Percentiles rank a stretch among this genome's conserved stretches.
Evolutionary conservation across 2,329 filamentous ascomycete species (phyloP).

Genomic region (Fusarium sp.): DNA sequence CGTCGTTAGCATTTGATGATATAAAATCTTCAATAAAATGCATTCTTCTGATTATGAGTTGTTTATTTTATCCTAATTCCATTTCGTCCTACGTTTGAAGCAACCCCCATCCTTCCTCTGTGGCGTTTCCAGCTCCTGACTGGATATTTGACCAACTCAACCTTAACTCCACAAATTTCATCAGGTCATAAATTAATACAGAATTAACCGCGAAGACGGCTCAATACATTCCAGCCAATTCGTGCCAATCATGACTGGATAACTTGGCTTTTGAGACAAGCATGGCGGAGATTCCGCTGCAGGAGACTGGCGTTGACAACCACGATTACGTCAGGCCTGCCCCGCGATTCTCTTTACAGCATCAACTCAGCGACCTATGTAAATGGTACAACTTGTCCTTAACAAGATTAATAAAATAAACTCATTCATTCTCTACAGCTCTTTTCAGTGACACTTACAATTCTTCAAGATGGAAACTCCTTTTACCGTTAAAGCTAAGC

Average conservation of each 20-base stretch:
- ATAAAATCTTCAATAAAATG: no score
- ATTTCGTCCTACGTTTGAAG: no score
- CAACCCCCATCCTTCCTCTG: no score
- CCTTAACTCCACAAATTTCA: background rate
- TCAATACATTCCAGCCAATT: background rate
- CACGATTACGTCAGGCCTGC: slow-evolving; percentile 39
- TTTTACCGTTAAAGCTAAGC: slow-evolving; percentile 64
- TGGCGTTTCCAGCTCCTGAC: no score
- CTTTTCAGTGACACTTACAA: background rate
- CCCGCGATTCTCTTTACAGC: slow-evolving; percentile 19
- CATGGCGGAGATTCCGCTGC: slow-evolving; percentile 22
- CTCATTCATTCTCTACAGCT: background rate
- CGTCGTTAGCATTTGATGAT: no score
- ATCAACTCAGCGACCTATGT: slow-evolving; percentile 13
- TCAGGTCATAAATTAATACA: background rate
- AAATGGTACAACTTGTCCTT: slow-evolving; percentile 5
- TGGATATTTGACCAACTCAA: background rate
- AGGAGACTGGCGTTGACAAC: background rate
- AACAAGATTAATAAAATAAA: background rate
- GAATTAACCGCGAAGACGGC: slow-evolving; percentile 10
- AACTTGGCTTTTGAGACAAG: background rate
- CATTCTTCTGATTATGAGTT: no score
- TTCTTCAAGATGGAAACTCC: slow-evolving; percentile 26
- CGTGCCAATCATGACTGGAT: slow-evolving; percentile 7
- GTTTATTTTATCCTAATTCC: no score